Conservation (phyloP, 345 rosid genomes). For the Acer saccharum region DNA sequence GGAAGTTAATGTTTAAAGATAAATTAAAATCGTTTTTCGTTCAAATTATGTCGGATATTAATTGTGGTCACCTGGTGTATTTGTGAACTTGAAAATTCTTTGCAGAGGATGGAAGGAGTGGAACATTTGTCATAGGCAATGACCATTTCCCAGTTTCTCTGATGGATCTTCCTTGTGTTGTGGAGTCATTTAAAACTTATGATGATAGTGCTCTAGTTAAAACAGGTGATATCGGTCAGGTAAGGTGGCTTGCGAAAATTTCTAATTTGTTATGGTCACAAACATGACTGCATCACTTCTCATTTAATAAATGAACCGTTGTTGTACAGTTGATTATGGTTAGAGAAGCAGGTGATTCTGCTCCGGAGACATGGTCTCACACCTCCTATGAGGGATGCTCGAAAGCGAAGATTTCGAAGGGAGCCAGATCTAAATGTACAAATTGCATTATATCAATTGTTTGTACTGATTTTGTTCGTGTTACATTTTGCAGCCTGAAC, state of each 20-base stretch:
- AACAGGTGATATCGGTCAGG: constrained; percentile 96
- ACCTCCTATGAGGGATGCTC: constrained; percentile 97
- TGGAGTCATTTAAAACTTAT: constrained; percentile 91
- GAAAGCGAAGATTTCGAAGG: constrained; percentile 93
- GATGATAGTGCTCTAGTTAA: constrained; percentile 88
- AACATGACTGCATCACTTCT: neutral
- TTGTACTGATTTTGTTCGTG: constrained; percentile 24
- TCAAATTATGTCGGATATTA: neutral
- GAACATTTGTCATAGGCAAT: constrained; percentile 71
- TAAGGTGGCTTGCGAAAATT: constrained; percentile 15
- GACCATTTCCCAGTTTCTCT: constrained; percentile 80
- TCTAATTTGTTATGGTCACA: neutral
- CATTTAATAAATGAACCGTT: constrained; percentile 9
- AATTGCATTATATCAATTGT: neutral
- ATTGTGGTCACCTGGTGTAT: neutral
- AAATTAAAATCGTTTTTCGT: neutral
- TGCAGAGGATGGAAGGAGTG: constrained; percentile 90
- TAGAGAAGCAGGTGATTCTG: constrained; percentile 76
- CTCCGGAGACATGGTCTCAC: constrained; percentile 94
- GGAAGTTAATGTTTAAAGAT: neutral
- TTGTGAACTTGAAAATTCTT: constrained; percentile 8
- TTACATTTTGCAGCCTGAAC: constrained; percentile 79
- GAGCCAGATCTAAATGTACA: constrained; percentile 96
- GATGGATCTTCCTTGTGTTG: constrained; percentile 86
- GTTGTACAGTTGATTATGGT: constrained; percentile 85